Evolutionary conservation across 495 filamentous ascomycete species (phyloP).

Genomic region (Neurospora sublineolata): DNA sequence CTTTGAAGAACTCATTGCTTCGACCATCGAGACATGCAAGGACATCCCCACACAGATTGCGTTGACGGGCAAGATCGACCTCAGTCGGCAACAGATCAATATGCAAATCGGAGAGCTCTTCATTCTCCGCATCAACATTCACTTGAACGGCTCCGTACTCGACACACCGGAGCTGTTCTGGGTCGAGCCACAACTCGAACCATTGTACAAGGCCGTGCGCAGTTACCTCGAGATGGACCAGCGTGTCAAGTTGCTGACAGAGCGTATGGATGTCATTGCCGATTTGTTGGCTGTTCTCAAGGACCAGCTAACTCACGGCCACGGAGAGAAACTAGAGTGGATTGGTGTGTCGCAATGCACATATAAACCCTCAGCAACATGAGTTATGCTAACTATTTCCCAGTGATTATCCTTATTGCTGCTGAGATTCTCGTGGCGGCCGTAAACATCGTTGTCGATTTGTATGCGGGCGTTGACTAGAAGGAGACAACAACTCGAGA

Average conservation of each 20-base stretch:
- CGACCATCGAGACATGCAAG: conserved; percentile 81
- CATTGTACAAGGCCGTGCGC: conserved; percentile 86
- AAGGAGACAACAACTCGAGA: background rate
- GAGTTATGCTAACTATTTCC: background rate
- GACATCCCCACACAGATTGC: conserved; percentile 86
- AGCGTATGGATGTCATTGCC: conserved; percentile 84
- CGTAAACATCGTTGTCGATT: conserved; percentile 90
- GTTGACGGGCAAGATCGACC: conserved; percentile 74
- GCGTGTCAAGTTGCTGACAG: conserved; percentile 77
- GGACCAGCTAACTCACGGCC: conserved; percentile 91
- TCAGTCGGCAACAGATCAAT: conserved; percentile 79
- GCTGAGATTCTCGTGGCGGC: conserved; percentile 91
- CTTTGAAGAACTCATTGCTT: conserved; percentile 90
- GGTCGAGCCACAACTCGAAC: conserved; percentile 93
- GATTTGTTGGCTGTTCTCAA: conserved; percentile 90
- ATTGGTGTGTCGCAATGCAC: conserved; percentile 51
- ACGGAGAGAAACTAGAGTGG: conserved; percentile 92
- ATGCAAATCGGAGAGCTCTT: conserved; percentile 98
- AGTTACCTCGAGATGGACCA: conserved; percentile 98
- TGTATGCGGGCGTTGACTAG: conserved; percentile 74
- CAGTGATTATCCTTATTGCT: conserved; percentile 89
- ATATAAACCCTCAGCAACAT: background rate
- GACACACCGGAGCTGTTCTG: conserved; percentile 97
- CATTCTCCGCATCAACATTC: conserved; percentile 93
- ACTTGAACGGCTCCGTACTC: conserved; percentile 92